Evolutionary conservation across 2,329 filamentous ascomycete species (phyloP).

Genomic region (Aspergillus sp.): DNA sequence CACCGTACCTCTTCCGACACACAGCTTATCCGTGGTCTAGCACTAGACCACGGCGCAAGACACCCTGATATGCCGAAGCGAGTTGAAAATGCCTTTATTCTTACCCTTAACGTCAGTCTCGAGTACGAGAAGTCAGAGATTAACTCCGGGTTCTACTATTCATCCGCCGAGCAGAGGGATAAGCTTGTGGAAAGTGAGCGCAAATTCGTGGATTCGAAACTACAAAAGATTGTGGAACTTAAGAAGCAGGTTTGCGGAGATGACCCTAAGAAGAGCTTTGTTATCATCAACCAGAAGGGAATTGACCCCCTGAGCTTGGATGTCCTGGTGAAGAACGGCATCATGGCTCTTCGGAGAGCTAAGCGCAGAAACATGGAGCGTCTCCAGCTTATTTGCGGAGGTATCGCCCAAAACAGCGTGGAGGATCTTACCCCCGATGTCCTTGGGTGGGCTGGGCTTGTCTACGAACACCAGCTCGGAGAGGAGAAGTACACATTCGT

Average conservation of each 20-base stretch:
- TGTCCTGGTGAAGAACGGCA: constrained; percentile 96
- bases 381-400: constrained; percentile 90
- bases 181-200: constrained; percentile 98
- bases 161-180: constrained; percentile 90
- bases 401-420: constrained; percentile 89
- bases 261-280: constrained; percentile 92
- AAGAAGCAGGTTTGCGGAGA: constrained; percentile 97
- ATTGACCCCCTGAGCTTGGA: constrained; percentile 96
- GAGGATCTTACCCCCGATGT: constrained; percentile 86
- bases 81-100: constrained; percentile 90
- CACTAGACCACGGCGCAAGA: constrained; percentile 89
- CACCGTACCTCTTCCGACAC: constrained; percentile 95
- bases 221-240: constrained; percentile 94
- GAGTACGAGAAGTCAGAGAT: constrained; percentile 99
- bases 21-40: constrained; percentile 88
- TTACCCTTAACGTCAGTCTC: constrained; percentile 92
- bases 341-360: constrained; percentile 86
- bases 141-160: constrained; percentile 99
- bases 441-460: constrained; percentile 91
- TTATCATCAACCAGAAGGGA: constrained; percentile 98
- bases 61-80: constrained; percentile 98
- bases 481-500: constrained; percentile 99
- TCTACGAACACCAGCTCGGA: constrained; percentile 95
- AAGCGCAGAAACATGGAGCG: constrained; percentile 99
- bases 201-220: constrained; percentile 90